phyloP scores from a whole-genome alignment of 2,329 filamentous ascomycete genomes.

The Alternaria gansuensis region DNA sequence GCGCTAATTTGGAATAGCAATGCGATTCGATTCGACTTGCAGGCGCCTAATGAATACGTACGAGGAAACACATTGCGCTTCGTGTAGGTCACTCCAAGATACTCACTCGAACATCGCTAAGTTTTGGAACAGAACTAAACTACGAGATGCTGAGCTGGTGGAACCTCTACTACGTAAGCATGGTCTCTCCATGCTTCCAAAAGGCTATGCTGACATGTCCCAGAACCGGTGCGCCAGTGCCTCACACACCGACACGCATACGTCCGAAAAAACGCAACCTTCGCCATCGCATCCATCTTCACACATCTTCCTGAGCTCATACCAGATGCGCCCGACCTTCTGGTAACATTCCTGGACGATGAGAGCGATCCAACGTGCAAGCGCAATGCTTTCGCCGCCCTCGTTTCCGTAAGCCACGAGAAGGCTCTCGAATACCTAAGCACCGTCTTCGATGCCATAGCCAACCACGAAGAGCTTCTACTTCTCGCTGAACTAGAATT shows the following conservation, averaged over 20 bases:
- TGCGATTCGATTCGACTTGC: constrained; percentile 95
- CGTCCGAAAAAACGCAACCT: constrained; percentile 97
- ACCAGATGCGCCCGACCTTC: constrained; percentile 92
- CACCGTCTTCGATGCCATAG: constrained; percentile 88
- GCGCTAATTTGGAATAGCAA: constrained; percentile 69
- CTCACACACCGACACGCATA: constrained; percentile 97
- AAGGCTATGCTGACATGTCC: constrained; percentile 3
- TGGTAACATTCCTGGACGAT: constrained; percentile 85
- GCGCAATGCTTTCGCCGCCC: constrained; percentile 93
- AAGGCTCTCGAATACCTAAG: constrained; percentile 89
- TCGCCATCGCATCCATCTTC: constrained; percentile 91
- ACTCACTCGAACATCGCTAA: constrained; percentile 26
- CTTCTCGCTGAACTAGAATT: constrained; percentile 96
- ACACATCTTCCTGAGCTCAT: constrained; percentile 90
- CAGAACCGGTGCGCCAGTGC: constrained; percentile 83
- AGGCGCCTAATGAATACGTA: constrained; percentile 98
- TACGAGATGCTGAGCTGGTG: constrained; percentile 93
- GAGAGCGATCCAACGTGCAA: constrained; percentile 97
- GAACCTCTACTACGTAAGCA: constrained; percentile 80
- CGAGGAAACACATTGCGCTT: constrained; percentile 98
- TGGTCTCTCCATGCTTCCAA: not conserved
- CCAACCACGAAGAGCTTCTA: constrained; percentile 91
- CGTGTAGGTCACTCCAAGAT: constrained; percentile 58
- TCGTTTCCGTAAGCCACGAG: constrained; percentile 91
- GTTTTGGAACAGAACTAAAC: constrained; percentile 69